Evolutionary conservation across 202 grass and related monocot species (phyloP), one percentile per base, ranked within the genome.

Genomic region (Carex arenaria): DNA sequence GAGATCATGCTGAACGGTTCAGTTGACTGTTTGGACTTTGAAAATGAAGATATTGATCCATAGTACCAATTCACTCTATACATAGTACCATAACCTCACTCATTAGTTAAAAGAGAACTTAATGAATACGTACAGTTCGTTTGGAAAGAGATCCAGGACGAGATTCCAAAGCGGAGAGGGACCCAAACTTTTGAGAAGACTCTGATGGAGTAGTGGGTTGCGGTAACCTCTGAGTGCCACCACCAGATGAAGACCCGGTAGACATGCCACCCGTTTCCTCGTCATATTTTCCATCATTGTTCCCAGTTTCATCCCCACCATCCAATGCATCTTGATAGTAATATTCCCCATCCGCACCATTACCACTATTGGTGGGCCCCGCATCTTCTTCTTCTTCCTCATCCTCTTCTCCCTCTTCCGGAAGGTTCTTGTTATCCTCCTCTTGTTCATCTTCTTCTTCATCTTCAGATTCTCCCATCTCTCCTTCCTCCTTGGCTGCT

Each of bases 191-290:
- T 80, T 99, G 92, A 19, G 90, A 96, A 88, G 97, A 88, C 30
- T 89, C 86, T 26, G 91, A 89, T 68, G 93, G 88, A 74, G 82
- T 92, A 65, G 78, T 52, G 10, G 91, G 88, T 85, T 85, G 89
- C 42, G 87, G 90, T 81, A 98, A 83, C 90, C 88, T 90, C 85
- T 86, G 72, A 89, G 88, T 93, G 56, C 61, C 79, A 74, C 93
- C 96, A 85, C 93, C 96, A 85, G 93, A 98, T 78, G 96, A 98
- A 89, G 93, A 96, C 49, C 93, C 91, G 32, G 91, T 92, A 70
- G 93, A 96, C 61, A 85, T 89, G 84, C 85, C 64, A 22, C 64
- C 64, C 26, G 26, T 82, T 69, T 67, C 93, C 82, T 98, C 95
- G 84, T 93, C 93, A 78, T 82, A 88, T 59, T 67, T 91, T 67